These are phyloP conservation scores for Sicyos edulis DNA, from an alignment of 306 rosid species.

Conservation along the genomic window DNA sequence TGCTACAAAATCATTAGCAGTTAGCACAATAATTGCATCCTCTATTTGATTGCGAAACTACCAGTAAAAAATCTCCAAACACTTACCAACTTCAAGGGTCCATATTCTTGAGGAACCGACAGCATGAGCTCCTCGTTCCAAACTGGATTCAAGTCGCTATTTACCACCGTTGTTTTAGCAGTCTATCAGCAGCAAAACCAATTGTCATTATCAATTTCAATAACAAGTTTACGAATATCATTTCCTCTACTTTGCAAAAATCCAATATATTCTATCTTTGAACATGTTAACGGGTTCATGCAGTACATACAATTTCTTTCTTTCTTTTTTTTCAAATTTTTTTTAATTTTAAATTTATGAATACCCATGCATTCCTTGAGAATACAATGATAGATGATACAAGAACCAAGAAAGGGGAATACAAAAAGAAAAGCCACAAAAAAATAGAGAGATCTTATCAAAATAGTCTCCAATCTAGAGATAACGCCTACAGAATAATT, in stretches of 20 bases:
- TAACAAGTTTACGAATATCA: too few relatives aligned
- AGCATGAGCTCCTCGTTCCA: slow-evolving; percentile 97
- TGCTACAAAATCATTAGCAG: not conserved
- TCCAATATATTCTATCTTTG: not conserved
- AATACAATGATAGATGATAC: too few relatives aligned
- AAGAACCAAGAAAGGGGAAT: too few relatives aligned
- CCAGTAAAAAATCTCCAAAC: not conserved
- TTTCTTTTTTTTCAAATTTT: too few relatives aligned
- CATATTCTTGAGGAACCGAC: slow-evolving; percentile 74
- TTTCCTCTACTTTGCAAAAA: not conserved
- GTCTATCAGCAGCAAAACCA: slow-evolving; percentile 41
- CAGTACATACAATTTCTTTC: too few relatives aligned
- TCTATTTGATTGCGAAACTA: not conserved
- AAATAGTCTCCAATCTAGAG: too few relatives aligned
- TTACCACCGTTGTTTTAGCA: slow-evolving; percentile 46
- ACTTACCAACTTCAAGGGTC: slow-evolving; percentile 73
- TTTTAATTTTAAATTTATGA: too few relatives aligned
- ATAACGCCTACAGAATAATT: too few relatives aligned
- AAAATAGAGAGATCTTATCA: too few relatives aligned
- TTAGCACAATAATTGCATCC: not conserved
- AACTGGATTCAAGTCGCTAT: slow-evolving; percentile 89
- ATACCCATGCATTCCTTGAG: too few relatives aligned
- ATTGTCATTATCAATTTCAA: slow-evolving; percentile 7
- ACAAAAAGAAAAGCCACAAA: too few relatives aligned
- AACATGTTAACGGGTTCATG: not conserved